Conservation (phyloP, 495 filamentous ascomycete species). For the Umbilicaria muhlenbergii region DNA sequence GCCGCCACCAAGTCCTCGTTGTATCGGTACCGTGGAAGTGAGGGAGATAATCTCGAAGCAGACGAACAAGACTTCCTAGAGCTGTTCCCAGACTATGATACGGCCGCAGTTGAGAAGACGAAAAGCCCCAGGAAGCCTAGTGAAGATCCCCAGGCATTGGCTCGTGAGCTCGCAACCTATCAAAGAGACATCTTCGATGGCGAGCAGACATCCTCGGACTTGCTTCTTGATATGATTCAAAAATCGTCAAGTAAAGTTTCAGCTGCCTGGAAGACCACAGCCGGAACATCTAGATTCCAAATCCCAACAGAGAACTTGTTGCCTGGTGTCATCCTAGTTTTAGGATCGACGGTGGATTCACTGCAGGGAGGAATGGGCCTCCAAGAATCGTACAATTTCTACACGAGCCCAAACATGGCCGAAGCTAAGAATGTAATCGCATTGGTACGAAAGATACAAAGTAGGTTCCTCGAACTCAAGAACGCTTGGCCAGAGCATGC, state of each 20-base stretch:
- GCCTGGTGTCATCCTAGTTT: slow-evolving; percentile 45
- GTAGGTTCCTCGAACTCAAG: slow-evolving; percentile 56
- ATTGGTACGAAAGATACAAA: slow-evolving; percentile 47
- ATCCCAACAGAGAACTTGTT: slow-evolving; percentile 37
- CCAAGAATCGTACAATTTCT: slow-evolving; percentile 63
- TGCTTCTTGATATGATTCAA: slow-evolving; percentile 4
- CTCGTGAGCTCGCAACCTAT: slow-evolving; percentile 32
- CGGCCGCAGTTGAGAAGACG: slow-evolving; percentile 20
- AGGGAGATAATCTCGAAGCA: slow-evolving; percentile 58
- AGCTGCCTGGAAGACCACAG: neutral
- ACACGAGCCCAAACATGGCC: slow-evolving; percentile 56
- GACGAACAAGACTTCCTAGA: slow-evolving; percentile 60
- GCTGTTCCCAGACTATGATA: slow-evolving; percentile 68
- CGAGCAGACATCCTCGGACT: slow-evolving; percentile 7
- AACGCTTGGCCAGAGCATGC: slow-evolving; percentile 56
- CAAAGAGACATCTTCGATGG: slow-evolving; percentile 34
- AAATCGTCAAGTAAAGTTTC: slow-evolving; percentile 3
- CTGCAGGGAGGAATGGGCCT: slow-evolving; percentile 24
- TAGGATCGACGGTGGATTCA: slow-evolving; percentile 40
- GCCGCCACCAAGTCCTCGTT: slow-evolving; percentile 54
- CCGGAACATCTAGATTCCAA: slow-evolving; percentile 15
- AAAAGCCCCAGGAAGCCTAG: slow-evolving; percentile 13
- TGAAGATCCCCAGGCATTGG: slow-evolving; percentile 28
- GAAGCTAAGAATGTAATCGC: slow-evolving; percentile 57
- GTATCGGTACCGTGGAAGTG: slow-evolving; percentile 65